phyloP scores from a whole-genome alignment of 2,329 filamentous ascomycete species.

The Pseudogymnoascus sp. region DNA sequence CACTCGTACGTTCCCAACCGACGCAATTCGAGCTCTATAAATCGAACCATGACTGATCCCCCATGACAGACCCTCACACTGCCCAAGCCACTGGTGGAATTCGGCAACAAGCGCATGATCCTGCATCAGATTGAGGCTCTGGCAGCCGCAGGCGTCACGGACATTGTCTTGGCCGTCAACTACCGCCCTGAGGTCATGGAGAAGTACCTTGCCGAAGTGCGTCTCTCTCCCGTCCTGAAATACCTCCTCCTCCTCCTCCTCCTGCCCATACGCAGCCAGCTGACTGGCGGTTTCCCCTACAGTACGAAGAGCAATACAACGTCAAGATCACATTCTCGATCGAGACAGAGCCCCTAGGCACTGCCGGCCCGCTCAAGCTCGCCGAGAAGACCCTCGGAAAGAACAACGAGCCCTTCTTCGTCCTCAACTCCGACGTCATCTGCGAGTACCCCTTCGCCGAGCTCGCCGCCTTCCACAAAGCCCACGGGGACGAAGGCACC shows the following conservation, averaged over 20 bases:
- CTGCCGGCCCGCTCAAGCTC: slow-evolving; percentile 90
- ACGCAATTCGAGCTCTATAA: slow-evolving; percentile 4
- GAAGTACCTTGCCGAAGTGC: slow-evolving; percentile 79
- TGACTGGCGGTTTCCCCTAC: slow-evolving; percentile 13
- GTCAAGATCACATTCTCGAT: slow-evolving; percentile 97
- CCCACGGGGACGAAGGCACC: slow-evolving; percentile 90
- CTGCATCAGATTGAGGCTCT: slow-evolving; percentile 95
- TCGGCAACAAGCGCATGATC: slow-evolving; percentile 99
- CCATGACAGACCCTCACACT: slow-evolving; percentile 77
- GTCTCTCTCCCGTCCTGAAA: slow-evolving; percentile 28
- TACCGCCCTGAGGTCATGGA: slow-evolving; percentile 99
- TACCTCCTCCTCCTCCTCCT: not conserved
- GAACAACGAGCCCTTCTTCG: slow-evolving; percentile 93
- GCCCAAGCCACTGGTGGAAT: slow-evolving; percentile 95
- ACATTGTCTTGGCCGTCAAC: slow-evolving; percentile 97
- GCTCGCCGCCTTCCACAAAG: slow-evolving; percentile 84
- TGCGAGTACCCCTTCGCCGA: slow-evolving; percentile 95
- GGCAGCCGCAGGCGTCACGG: slow-evolving; percentile 86
- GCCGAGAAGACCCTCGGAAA: slow-evolving; percentile 88
- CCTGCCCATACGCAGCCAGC: not conserved
- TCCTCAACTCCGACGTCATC: slow-evolving; percentile 96
- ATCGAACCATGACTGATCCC: slow-evolving; percentile 2
- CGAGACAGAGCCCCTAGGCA: slow-evolving; percentile 91
- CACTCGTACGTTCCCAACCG: slow-evolving; percentile 61
- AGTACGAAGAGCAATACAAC: slow-evolving; percentile 89